A percentile compares a stretch with the other conserved stretches of the same genome.
phyloP scores from a whole-genome alignment of 2,329 filamentous ascomycete genomes.

The Pestalotiopsis sp. region DNA sequence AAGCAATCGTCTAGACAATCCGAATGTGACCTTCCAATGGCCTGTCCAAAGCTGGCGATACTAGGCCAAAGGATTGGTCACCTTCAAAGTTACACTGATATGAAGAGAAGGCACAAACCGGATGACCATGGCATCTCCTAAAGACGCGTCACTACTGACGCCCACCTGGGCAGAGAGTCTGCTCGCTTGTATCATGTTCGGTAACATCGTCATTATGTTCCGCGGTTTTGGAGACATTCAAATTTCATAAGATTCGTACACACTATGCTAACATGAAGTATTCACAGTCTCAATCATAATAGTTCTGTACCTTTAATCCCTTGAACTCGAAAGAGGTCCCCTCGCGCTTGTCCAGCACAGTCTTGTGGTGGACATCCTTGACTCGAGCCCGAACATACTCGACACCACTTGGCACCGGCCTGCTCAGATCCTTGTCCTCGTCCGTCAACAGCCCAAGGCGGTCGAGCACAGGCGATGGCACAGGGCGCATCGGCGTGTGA shows the following conservation, averaged over 20 bases:
- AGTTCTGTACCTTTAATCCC: slow-evolving; percentile 23
- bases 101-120: background rate
- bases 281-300: slow-evolving; percentile 16
- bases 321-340: slow-evolving; percentile 45
- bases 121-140: no score
- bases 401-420: slow-evolving; percentile 37
- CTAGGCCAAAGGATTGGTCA: background rate
- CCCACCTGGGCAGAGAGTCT: no score
- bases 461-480: slow-evolving; percentile 36
- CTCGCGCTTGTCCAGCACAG: slow-evolving; percentile 41
- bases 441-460: slow-evolving; percentile 37
- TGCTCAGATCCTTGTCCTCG: slow-evolving; percentile 36
- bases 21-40: background rate
- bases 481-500: slow-evolving; percentile 28
- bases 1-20: background rate
- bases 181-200: no score
- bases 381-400: slow-evolving; percentile 47
- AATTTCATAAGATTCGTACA: no score
- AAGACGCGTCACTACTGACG: no score
- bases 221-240: no score
- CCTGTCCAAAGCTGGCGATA: background rate
- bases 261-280: no score
- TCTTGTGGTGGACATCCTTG: slow-evolving; percentile 46
- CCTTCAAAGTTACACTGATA: background rate
- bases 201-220: no score